A percentile compares a stretch with the other conserved stretches of the same genome.
Evolutionary conservation across 1,284 basidiomycete genomes (phyloP).

Genomic region (Fomitopsis palustris): DNA sequence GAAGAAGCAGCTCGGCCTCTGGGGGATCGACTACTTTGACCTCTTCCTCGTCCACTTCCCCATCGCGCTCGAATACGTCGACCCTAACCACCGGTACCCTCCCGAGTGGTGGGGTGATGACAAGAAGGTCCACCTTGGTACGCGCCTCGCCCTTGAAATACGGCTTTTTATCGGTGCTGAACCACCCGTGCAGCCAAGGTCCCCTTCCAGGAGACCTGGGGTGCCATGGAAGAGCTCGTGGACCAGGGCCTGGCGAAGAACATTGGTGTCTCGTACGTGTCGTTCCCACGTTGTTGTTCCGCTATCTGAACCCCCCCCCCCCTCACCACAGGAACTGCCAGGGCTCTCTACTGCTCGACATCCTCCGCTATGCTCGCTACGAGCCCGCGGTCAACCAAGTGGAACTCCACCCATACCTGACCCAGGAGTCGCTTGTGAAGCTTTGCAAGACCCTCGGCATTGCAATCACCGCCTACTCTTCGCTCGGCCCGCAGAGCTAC

Average conservation of each 20-base stretch:
- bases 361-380: constrained; percentile 69
- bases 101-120: constrained; percentile 75
- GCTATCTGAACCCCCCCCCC: no score
- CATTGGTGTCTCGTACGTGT: constrained; percentile 61
- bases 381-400: constrained; percentile 72
- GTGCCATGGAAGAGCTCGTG: constrained; percentile 70
- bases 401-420: constrained; percentile 75
- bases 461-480: constrained; percentile 76
- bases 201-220: constrained; percentile 74
- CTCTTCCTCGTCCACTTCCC: constrained; percentile 81
- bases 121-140: constrained; percentile 55
- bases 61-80: constrained; percentile 71
- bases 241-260: constrained; percentile 68
- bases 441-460: constrained; percentile 60
- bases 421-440: constrained; percentile 62
- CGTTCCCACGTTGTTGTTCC: no score
- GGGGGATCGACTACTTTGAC: constrained; percentile 81
- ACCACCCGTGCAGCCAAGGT: constrained; percentile 44
- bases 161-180: background rate
- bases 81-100: constrained; percentile 71
- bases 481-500: constrained; percentile 71
- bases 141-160: constrained; percentile 18
- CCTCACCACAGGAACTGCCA: constrained; percentile 54
- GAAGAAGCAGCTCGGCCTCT: constrained; percentile 64
- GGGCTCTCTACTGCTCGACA: constrained; percentile 60